A percentile compares a stretch with the other conserved stretches of the same genome.
These are phyloP conservation scores for Boletus bicolor DNA, from an alignment of 768 basidiomycete species.

Conservation along the genomic window DNA sequence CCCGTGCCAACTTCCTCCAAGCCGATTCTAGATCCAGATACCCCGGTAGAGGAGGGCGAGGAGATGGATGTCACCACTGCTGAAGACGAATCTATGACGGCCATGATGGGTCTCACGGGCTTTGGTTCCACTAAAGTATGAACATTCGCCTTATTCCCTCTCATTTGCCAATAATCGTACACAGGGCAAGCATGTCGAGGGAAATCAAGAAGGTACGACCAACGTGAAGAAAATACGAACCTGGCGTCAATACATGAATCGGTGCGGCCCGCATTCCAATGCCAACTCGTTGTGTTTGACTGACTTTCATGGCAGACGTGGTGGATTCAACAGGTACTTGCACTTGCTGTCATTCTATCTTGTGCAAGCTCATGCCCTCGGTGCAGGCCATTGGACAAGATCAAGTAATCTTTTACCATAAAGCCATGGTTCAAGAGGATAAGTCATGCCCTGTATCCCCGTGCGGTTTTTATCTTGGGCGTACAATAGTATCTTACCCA, in stretches of 20 bases:
- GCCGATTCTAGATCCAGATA: slow-evolving; percentile 42
- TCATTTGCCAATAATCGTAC: not conserved
- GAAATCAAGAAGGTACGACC: slow-evolving; percentile 73
- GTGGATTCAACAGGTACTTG: slow-evolving; percentile 76
- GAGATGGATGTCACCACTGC: slow-evolving; percentile 54
- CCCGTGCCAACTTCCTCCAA: slow-evolving; percentile 15
- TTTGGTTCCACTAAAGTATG: slow-evolving; percentile 89
- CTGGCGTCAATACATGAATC: slow-evolving; percentile 99
- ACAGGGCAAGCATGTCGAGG: slow-evolving; percentile 75
- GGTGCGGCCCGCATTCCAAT: slow-evolving; percentile 40
- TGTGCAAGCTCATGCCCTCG: slow-evolving; percentile 16
- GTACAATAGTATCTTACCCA: not conserved
- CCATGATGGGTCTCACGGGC: slow-evolving; percentile 83
- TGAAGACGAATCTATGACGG: slow-evolving; percentile 81
- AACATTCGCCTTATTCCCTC: not conserved
- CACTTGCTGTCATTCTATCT: not conserved
- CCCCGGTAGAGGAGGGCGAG: slow-evolving; percentile 47
- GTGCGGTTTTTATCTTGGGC: slow-evolving; percentile 10
- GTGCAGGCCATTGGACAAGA: slow-evolving; percentile 86
- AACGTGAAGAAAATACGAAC: slow-evolving; percentile 80
- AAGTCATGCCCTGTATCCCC: slow-evolving; percentile 14
- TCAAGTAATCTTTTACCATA: slow-evolving; percentile 55
- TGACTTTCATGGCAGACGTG: slow-evolving; percentile 48
- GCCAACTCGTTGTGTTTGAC: slow-evolving; percentile 8
- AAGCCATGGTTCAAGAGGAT: slow-evolving; percentile 5